phyloP scores from a whole-genome alignment of 305 asterid species.

The Fraxinus ornus region DNA sequence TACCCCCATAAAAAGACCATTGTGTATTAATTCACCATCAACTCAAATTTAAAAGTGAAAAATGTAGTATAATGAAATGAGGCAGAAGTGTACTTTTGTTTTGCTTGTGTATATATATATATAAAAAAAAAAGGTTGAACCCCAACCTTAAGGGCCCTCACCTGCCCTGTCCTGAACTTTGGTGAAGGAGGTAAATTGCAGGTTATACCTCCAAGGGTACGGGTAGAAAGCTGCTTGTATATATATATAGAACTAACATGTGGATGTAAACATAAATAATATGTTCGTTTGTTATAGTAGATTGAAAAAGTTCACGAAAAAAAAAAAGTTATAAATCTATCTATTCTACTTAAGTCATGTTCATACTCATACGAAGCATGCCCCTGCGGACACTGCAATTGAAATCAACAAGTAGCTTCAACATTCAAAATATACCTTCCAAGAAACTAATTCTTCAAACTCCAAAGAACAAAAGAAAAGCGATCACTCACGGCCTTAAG shows the following conservation, averaged over 20 bases:
- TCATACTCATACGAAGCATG: neutral
- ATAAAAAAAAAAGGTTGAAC: too few relatives aligned
- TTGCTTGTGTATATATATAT: neutral
- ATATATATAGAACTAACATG: neutral
- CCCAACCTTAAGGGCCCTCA: neutral
- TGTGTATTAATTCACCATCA: too few relatives aligned
- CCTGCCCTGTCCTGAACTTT: too few relatives aligned
- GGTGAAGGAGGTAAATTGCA: too few relatives aligned
- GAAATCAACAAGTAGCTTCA: slow-evolving; percentile 29
- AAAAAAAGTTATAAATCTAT: neutral
- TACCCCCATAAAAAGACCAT: too few relatives aligned
- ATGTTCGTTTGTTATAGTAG: neutral
- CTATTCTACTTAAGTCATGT: neutral
- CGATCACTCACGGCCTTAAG: slow-evolving; percentile 22
- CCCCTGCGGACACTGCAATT: slow-evolving; percentile 1
- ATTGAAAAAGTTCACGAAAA: neutral
- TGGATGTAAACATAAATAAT: neutral
- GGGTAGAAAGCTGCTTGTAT: too few relatives aligned
- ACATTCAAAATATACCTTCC: slow-evolving; percentile 29
- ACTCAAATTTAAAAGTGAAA: neutral
- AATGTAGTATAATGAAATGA: neutral
- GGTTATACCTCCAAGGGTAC: too few relatives aligned
- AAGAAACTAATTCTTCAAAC: slow-evolving; percentile 22
- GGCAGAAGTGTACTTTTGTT: neutral
- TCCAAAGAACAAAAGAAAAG: slow-evolving; percentile 13